Percentiles rank a stretch among this genome's conserved stretches.
phyloP scores from a whole-genome alignment of 2,329 filamentous ascomycete species.

The Coniochaeta sp. region DNA sequence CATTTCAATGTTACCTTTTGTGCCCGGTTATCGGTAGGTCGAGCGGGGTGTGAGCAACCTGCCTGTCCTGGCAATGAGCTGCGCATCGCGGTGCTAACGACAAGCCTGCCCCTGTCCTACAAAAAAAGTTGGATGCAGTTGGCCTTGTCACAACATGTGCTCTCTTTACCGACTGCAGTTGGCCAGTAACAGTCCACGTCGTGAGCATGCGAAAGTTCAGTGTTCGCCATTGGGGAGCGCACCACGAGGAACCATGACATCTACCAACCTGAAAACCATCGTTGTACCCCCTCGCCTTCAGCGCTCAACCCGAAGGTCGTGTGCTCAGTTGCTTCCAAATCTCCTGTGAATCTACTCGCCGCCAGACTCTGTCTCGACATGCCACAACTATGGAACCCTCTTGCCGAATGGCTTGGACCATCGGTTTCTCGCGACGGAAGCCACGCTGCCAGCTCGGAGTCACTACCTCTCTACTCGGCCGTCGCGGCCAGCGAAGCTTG shows the following conservation, averaged over 20 bases:
- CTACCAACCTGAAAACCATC: background rate
- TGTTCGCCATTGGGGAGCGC: background rate
- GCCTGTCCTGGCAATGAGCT: background rate
- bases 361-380: background rate
- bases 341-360: background rate
- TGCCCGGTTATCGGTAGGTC: background rate
- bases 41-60: background rate
- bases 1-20: background rate
- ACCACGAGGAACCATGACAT: background rate
- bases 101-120: background rate
- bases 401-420: background rate
- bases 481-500: background rate
- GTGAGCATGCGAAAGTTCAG: background rate
- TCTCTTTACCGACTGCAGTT: background rate
- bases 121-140: background rate
- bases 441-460: background rate
- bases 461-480: constrained; percentile 3
- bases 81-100: background rate
- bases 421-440: background rate
- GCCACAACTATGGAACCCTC: background rate
- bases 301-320: background rate
- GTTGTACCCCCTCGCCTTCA: background rate
- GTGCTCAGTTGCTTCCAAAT: background rate
- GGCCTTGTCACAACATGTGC: background rate
- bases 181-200: background rate